Evolutionary conservation across 2,329 filamentous ascomycete species (phyloP).

Genomic region (Cordyceps cicadae): DNA sequence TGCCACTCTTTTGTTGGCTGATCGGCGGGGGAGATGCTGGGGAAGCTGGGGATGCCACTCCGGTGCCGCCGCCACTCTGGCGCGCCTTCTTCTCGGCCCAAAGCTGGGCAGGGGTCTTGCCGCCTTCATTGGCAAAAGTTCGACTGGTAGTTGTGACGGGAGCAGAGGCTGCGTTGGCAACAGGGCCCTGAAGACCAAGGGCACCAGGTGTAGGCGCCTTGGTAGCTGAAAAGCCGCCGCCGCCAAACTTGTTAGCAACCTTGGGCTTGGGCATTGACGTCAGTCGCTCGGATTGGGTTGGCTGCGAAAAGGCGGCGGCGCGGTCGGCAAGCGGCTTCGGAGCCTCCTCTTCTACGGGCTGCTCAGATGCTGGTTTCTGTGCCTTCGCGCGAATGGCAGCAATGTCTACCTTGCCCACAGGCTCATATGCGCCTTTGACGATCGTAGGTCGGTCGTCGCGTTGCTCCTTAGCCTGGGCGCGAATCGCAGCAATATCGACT

Average conservation of each 20-base stretch:
- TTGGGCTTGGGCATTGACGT: slow-evolving; percentile 90
- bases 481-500: slow-evolving; percentile 90
- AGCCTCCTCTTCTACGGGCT: slow-evolving; percentile 24
- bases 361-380: slow-evolving; percentile 50
- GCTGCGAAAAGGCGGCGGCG: slow-evolving; percentile 60
- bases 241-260: slow-evolving; percentile 80
- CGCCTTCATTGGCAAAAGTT: slow-evolving; percentile 88
- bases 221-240: slow-evolving; percentile 71
- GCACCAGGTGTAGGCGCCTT: slow-evolving; percentile 75
- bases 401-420: slow-evolving; percentile 94
- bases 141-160: slow-evolving; percentile 75
- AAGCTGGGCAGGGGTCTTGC: slow-evolving; percentile 91
- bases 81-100: slow-evolving; percentile 97
- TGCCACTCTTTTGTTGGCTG: slow-evolving; percentile 62
- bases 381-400: slow-evolving; percentile 81
- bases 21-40: slow-evolving; percentile 50
- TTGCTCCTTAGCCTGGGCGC: slow-evolving; percentile 60
- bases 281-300: slow-evolving; percentile 62
- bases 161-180: slow-evolving; percentile 43
- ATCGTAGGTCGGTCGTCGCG: slow-evolving; percentile 73
- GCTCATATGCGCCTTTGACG: slow-evolving; percentile 91
- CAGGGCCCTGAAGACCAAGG: slow-evolving; percentile 53
- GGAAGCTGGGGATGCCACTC: slow-evolving; percentile 29
- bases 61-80: slow-evolving; percentile 47
- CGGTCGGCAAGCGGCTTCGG: slow-evolving; percentile 66